Conservation (phyloP, 306 rosid species). For the Cajanus cajan region DNA sequence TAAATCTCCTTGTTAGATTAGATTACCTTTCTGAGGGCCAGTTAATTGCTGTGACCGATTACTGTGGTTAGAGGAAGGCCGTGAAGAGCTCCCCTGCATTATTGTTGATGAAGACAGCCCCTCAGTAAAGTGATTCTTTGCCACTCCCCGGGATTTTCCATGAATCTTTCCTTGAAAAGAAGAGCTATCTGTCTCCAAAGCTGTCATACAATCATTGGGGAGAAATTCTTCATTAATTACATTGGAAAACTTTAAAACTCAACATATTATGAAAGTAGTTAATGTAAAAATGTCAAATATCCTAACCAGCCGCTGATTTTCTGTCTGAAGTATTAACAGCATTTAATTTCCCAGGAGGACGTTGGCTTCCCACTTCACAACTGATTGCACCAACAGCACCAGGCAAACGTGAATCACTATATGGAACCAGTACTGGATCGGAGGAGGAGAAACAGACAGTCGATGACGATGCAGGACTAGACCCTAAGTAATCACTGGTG, state of each 20-base stretch:
- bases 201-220: conserved; percentile 41
- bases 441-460: conserved; percentile 55
- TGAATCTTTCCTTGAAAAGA: conserved; percentile 52
- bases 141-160: conserved; percentile 59
- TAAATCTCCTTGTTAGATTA: not conserved
- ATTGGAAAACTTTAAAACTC: conserved; percentile 21
- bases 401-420: conserved; percentile 53
- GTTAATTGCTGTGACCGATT: conserved; percentile 60
- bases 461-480: conserved; percentile 47
- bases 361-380: conserved; percentile 58
- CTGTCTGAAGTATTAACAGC: conserved; percentile 40
- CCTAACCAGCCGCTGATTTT: conserved; percentile 54
- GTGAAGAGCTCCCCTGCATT: conserved; percentile 52
- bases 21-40: conserved; percentile 78
- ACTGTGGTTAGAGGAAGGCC: conserved; percentile 72
- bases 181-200: conserved; percentile 53
- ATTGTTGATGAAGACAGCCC: conserved; percentile 43
- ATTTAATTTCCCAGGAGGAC: conserved; percentile 51
- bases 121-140: conserved; percentile 54
- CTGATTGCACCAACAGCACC: conserved; percentile 64
- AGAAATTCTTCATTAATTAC: conserved; percentile 14
- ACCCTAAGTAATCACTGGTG: conserved; percentile 36
- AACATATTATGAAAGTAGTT: not conserved
- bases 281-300: conserved; percentile 8
- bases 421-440: conserved; percentile 65